Base-by-base conservation (phyloP, 2,329 filamentous ascomycete genomes). In the Leptographium galeiforme region DNA sequence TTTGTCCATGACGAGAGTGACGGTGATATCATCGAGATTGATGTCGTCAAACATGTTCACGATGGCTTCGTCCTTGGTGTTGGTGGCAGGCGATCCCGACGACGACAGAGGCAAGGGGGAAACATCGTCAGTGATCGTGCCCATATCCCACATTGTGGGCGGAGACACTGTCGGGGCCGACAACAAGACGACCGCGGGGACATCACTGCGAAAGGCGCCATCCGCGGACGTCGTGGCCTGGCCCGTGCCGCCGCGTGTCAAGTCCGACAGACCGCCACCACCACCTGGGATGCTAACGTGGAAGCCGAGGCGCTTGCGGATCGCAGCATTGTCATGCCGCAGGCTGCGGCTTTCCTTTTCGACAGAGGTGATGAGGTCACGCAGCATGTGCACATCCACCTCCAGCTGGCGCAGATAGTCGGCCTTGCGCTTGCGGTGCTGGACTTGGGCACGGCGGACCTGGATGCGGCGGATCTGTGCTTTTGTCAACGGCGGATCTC, bases 361-460 rank as follows among this genome's bases (percentile, higher is more conserved):
- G 0, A 68, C 63, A 16, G 62, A 62, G 41, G 69, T 65, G 55
- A 79, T 73, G 57, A 72, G 63, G 50, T 74, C 70, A 13, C 75
- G 70, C 53, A 76, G 68, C 57, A 68, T 66, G 14, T 68, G 66
- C 18, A 75, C 64, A 58, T 79, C 75, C 56, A 71, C 64, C 66
- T 79, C 76, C 34, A 79, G 71, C 64, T 78, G 67, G 60, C 71
- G 72, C 57, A 74, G 69, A 61, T 79, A 77, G 61, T 78, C 72
- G 50, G 72, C 74, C 60, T 78, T 79, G 60, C 76, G 73, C 62
- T 76, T 72, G 16, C 76, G 74, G 59, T 79, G 76, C 61, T 77
- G 71, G 40, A 73, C 70, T 67, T 79, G 76, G 2, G 76, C 76
- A 25, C 68, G 70, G 3, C 75, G 66, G 51, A 79, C 76, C 57